phyloP scores from a whole-genome alignment of 257 asterid species.

The Nicotiana undulata region DNA sequence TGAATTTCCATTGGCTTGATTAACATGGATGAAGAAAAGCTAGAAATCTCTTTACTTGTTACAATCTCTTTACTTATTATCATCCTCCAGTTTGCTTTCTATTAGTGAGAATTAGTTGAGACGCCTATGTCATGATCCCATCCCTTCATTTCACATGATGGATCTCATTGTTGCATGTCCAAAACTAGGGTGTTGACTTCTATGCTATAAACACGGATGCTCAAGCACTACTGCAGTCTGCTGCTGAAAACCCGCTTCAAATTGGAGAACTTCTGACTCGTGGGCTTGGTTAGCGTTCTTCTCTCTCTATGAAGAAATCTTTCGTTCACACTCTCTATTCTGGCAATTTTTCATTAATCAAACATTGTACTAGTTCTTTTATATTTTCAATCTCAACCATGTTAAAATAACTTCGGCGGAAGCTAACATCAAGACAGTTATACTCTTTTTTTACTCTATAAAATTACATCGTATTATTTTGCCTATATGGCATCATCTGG shows the following conservation, averaged over 20 bases:
- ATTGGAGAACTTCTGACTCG: constrained; percentile 98
- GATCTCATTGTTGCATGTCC: constrained; percentile 3
- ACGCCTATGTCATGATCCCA: neutral
- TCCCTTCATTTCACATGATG: constrained; percentile 14
- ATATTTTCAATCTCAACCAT: neutral
- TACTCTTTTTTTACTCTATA: neutral
- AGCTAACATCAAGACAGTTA: neutral
- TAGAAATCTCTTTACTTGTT: neutral
- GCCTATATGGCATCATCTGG: neutral
- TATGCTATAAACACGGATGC: constrained; percentile 94
- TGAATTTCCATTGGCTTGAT: neutral
- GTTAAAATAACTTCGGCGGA: neutral
- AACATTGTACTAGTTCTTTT: neutral
- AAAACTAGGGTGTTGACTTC: constrained; percentile 87
- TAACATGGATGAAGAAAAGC: neutral
- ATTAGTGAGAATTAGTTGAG: neutral
- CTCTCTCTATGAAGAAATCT: neutral
- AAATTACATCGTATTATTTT: neutral
- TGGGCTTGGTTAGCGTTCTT: constrained; percentile 74
- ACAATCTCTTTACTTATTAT: no score
- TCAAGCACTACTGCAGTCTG: constrained; percentile 86
- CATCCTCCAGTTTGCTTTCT: neutral
- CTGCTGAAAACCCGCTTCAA: constrained; percentile 85
- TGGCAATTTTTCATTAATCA: neutral
- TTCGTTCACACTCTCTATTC: neutral